Evolutionary conservation across 768 basidiomycete genomes (phyloP), one percentile per base, ranked within the genome.

Genomic region (Naganishia vaughanmartiniae): DNA sequence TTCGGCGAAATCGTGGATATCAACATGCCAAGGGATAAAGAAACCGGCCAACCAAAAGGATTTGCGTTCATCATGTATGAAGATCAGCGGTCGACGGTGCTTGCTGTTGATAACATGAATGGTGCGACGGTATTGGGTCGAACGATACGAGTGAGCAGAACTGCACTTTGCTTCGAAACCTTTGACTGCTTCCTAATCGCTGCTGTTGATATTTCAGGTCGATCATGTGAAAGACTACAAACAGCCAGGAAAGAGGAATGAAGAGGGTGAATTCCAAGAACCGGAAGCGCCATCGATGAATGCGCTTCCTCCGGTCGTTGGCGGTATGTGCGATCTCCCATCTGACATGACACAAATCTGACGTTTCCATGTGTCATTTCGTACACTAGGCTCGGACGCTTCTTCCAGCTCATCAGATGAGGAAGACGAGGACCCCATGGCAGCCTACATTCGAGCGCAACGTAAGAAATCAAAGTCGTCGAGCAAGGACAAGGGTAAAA

Each of bases 51-150:
- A 78, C 85, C 89, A 0, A 88, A 84, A 77, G 96, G 96, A 1
- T 99, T 98, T 79, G 94, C 87, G 11, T 99, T 97, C 84, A 84
- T 98, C 73, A 97, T 98, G 96, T 99, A 98, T 81, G 93, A 95
- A 82, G 93, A 99, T 81, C 96, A 99, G 83, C 87, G 92, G 57
- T 95, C 92, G 71, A 99, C 96, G 7, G 81, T 97, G 63, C 85
- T 99, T 58, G 96, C 96, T 11, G 95, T 99, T 72, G 96, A 99
- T 83, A 99, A 99, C 83, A 88, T 99, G 81, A 98, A 96, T 77
- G 96, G 96, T 51, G 91, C 93, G 56, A 87, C 87, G 66, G 89
- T 98, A 51, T 83, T 96, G 36, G 92, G 90, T 19, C 85, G 89
- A 75, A 95, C 88, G 2, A 83, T 99, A 63, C 88, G 93, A 21